Evolutionary conservation across 495 filamentous ascomycete genomes (phyloP).

Genomic region (Penicillium bialowiezense): DNA sequence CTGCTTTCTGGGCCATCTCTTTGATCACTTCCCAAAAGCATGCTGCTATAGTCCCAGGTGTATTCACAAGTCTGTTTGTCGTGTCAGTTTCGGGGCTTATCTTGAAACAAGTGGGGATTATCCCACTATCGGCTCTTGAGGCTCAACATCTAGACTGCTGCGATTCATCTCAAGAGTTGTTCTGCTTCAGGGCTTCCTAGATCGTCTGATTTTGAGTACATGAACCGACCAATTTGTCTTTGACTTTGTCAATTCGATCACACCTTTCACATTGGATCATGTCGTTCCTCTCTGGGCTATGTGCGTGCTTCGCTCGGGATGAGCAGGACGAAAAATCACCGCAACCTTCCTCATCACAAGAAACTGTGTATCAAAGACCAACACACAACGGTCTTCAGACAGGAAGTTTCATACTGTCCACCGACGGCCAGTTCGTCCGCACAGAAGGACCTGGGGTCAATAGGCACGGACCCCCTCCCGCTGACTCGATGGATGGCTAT

Average conservation of each 20-base stretch:
- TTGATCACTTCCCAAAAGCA: not conserved
- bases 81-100: conserved; percentile 3
- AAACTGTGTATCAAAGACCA: conserved; percentile 12
- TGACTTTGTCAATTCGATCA: not conserved
- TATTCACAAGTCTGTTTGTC: not conserved
- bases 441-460: conserved; percentile 6
- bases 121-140: conserved; percentile 3
- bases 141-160: conserved; percentile 3
- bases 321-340: conserved; percentile 12
- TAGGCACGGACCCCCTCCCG: conserved; percentile 14
- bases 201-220: not conserved
- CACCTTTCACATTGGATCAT: conserved; percentile 10
- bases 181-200: not conserved
- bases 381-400: conserved; percentile 51
- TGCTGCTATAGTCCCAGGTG: not conserved
- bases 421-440: conserved; percentile 22
- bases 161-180: not conserved
- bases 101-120: conserved; percentile 3
- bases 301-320: conserved; percentile 27
- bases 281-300: conserved; percentile 29
- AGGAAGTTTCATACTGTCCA: conserved; percentile 20
- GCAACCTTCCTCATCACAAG: conserved; percentile 3
- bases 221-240: not conserved
- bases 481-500: conserved; percentile 31
- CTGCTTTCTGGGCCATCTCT: not conserved